phyloP scores from a whole-genome alignment of 2,329 filamentous ascomycete species.

The Penicillium sp. region DNA sequence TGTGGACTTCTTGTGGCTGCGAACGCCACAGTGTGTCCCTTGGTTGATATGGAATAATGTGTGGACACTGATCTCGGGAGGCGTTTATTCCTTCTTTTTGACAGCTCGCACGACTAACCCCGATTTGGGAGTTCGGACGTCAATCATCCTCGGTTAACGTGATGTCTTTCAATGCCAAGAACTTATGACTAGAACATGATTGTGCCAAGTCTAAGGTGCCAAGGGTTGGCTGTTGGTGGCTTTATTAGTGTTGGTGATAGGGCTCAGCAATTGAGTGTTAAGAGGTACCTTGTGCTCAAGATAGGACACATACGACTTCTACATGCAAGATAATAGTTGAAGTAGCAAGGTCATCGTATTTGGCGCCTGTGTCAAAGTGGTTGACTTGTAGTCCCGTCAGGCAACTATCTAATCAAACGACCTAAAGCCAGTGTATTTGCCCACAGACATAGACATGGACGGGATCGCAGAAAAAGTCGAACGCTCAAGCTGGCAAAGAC shows the following conservation, averaged over 20 bases:
- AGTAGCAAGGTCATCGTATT: conserved; percentile 12
- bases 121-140: not conserved
- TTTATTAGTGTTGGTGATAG: not conserved
- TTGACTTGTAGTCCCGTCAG: conserved; percentile 9
- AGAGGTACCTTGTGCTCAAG: not conserved
- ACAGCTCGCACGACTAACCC: too few relatives aligned
- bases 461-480: conserved; percentile 14
- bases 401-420: conserved; percentile 12
- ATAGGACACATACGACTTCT: not conserved
- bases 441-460: conserved; percentile 8
- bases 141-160: not conserved
- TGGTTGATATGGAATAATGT: not conserved
- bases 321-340: not conserved
- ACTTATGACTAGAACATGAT: too few relatives aligned
- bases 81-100: not conserved
- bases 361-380: conserved; percentile 8
- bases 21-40: not conserved
- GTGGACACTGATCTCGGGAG: not conserved
- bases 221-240: not conserved
- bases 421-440: conserved; percentile 10
- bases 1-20: not conserved
- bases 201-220: too few relatives aligned
- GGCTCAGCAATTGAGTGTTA: too few relatives aligned
- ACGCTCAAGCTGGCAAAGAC: conserved; percentile 11
- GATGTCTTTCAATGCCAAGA: not conserved